A percentile compares a stretch with the other conserved stretches of the same genome.
phyloP scores from a whole-genome alignment of 345 rosid species.

The Citrus medica region DNA sequence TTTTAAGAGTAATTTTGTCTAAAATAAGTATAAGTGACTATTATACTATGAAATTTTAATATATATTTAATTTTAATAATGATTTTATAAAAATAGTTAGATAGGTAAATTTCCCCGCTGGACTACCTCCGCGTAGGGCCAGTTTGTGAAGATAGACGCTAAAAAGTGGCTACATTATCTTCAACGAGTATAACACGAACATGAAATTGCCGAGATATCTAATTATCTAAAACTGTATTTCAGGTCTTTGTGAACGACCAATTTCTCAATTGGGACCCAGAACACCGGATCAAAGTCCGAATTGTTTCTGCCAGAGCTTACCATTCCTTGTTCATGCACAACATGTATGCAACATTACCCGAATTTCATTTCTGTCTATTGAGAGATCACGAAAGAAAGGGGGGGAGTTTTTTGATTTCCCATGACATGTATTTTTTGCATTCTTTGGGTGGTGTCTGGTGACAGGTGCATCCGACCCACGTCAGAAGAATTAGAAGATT shows the following conservation, averaged over 20 bases:
- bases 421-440: neutral
- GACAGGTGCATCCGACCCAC: slow-evolving; percentile 98
- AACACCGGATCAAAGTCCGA: slow-evolving; percentile 88
- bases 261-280: slow-evolving; percentile 88
- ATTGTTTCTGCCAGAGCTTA: slow-evolving; percentile 97
- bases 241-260: slow-evolving; percentile 95
- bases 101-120: no score
- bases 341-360: slow-evolving; percentile 56
- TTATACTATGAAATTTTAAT: no score
- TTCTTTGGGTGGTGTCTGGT: slow-evolving; percentile 28
- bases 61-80: no score
- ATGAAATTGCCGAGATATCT: no score
- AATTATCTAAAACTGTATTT: neutral
- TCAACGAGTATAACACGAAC: neutral
- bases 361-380: neutral
- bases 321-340: slow-evolving; percentile 97
- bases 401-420: neutral
- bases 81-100: no score
- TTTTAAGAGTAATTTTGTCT: no score
- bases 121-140: neutral
- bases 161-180: neutral
- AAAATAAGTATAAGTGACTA: no score
- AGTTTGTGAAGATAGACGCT: neutral
- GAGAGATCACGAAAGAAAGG: neutral
- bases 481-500: slow-evolving; percentile 86